Percentiles rank a stretch among this genome's conserved stretches.
Conservation (phyloP, 73 alveolate genomes). For the Urostyla sp. region DNA sequence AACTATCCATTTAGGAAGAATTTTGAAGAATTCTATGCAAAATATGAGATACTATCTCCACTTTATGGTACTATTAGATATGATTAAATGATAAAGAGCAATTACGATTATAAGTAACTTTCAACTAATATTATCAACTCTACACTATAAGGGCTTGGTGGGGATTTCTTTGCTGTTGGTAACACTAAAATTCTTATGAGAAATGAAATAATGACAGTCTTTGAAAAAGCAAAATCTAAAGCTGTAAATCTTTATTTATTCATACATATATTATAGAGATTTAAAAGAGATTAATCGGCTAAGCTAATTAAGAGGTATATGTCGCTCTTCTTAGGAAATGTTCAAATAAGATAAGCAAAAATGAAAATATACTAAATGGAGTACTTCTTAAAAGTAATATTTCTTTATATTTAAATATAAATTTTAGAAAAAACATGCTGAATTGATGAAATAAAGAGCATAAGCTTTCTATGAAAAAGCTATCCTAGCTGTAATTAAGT, state of each 20-base stretch:
- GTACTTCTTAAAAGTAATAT: neutral
- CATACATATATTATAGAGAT: conserved; percentile 13
- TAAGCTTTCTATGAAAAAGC: conserved; percentile 33
- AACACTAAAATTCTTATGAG: conserved; percentile 60
- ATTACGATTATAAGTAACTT: conserved; percentile 58
- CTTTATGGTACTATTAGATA: conserved; percentile 51
- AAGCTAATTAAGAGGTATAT: conserved; percentile 21
- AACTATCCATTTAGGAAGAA: conserved; percentile 90
- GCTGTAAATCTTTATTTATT: neutral
- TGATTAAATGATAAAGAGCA: conserved; percentile 47
- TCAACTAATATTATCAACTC: conserved; percentile 9
- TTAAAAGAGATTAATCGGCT: conserved; percentile 49
- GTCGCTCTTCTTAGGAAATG: conserved; percentile 16
- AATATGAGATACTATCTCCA: conserved; percentile 83
- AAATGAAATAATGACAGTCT: conserved; percentile 52
- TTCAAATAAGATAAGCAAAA: conserved; percentile 18
- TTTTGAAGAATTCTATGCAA: conserved; percentile 86
- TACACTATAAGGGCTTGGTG: conserved; percentile 38
- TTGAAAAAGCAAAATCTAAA: conserved; percentile 62
- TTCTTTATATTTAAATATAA: neutral
- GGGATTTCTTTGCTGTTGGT: conserved; percentile 65
- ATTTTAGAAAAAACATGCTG: conserved; percentile 21
- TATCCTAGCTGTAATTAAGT: conserved; percentile 5
- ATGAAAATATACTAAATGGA: conserved; percentile 22
- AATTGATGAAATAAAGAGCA: conserved; percentile 14